A percentile compares a stretch with the other conserved stretches of the same genome.
phyloP scores from a whole-genome alignment of 441 rosid genomes.

The Geranium incanum region DNA sequence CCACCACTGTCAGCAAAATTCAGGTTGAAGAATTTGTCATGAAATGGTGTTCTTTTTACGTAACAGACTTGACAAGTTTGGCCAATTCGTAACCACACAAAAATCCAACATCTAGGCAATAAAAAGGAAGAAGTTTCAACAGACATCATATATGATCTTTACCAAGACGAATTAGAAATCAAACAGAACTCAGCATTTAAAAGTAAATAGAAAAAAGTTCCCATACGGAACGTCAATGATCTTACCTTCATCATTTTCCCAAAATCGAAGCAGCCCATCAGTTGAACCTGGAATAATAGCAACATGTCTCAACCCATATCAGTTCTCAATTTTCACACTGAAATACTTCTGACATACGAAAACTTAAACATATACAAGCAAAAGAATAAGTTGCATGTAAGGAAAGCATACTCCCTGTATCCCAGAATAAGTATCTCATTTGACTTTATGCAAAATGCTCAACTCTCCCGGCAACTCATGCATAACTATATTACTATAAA shows the following conservation, averaged over 20 bases:
- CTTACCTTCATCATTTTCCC: conserved; percentile 94
- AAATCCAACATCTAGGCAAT: too few species aligned
- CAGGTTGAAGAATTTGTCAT: too few species aligned
- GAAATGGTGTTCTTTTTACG: too few species aligned
- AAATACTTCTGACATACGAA: background rate
- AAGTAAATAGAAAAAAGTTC: background rate
- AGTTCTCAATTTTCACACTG: background rate
- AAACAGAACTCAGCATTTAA: background rate
- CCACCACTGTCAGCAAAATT: too few species aligned
- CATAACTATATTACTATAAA: background rate
- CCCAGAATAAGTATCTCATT: background rate
- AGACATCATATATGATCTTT: background rate
- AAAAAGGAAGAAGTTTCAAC: background rate
- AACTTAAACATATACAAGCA: background rate
- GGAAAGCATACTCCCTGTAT: background rate
- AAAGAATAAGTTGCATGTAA: background rate
- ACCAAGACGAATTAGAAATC: conserved; percentile 11
- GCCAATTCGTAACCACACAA: too few species aligned
- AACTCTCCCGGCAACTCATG: background rate
- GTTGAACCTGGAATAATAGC: conserved; percentile 65
- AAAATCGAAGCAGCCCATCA: conserved; percentile 91
- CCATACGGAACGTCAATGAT: conserved; percentile 11
- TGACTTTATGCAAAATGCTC: background rate
- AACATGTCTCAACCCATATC: conserved; percentile 1
- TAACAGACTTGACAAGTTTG: too few species aligned